Evolutionary conservation across 805 yeast species (phyloP), one percentile per base, ranked within the genome.

Genomic region (Lachancea thermotolerans): DNA sequence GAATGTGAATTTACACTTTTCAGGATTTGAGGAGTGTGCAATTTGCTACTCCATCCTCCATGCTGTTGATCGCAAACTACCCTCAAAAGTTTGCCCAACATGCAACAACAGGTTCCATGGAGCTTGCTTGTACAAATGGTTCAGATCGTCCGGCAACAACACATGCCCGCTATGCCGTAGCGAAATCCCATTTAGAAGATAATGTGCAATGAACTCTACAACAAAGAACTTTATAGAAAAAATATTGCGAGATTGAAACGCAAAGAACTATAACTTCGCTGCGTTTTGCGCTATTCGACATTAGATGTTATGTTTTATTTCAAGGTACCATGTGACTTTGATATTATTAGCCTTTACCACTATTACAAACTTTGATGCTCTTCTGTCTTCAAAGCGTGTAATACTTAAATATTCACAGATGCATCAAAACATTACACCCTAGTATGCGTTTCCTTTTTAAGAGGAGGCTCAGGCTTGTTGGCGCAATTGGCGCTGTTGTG

Each of bases 51-150:
- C 95, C 12, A 83, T 91, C 46, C 68, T 93, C 51, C 95, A 90
- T 59, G 74, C 74, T 11, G 89, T 85, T 50, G 96, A 89, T 58
- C 86, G 85, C 56, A 83, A 95, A 7, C 73, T 93, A 47, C 99
- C 99, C 6, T 79, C 88, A 41, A 90, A 88, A 66, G 75, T 75
- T 2, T 93, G 99, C 67, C 72, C 83, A 12, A 89, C 96, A 0
- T 93, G 99, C 73, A 79, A 79, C 58, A 91, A 93, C 71, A 87
- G 85, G 62, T 93, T 90, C 72, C 99, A 93, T 64, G 82, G 96
- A 7, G 96, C 93, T 2, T 93, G 99, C 72, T 70, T 93, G 36
- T 90, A 88, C 72, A 86, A 90, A 62, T 93, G 99, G 99, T 93
- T 93, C 68, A 86, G 87, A 69, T 89, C 95, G 54, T 85, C 95